Evolutionary conservation across 2,329 filamentous ascomycete species (phyloP), one percentile per base, ranked within the genome.

Genomic region (Penicillium frequentans): DNA sequence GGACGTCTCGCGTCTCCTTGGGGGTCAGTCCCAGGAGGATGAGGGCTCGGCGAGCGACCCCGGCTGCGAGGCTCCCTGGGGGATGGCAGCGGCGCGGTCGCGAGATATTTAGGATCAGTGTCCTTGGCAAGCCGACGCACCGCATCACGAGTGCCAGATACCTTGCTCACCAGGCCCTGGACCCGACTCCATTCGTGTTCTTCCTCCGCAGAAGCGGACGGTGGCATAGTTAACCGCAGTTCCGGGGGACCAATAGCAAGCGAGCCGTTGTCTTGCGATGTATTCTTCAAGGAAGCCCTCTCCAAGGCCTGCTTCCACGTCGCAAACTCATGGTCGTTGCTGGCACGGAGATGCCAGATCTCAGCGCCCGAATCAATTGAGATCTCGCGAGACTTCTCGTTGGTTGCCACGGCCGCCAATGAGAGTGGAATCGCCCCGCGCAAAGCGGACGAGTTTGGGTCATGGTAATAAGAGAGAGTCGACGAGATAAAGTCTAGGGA

Each of bases 321-420:
- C 47, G 85, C 83, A 70, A 97, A 99, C 60, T 98, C 93, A 62
- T 89, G 89, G 49, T 86, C 84, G 65, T 90, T 96, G 49, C 84
- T 85, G 3, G 95, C 91, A 67, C 88, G 88, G 29, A 99, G 80
- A 77, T 98, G 95, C 95, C 95, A 99, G 26, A 99, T 87, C 74
- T 99, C 95, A 2, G 95, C 93, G 1, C 95, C 95, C 0, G 95
- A 98, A 72, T 99, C 95, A 56, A 99, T 95, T 43, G 90, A 96
- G 52, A 99, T 96, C 73, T 98, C 93, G 62, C 92, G 85, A 37
- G 90, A 86, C 68, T 90, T 86, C 72, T 95, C 91, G 70, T 96
- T 93, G 8, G 91, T 91, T 3, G 93, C 90, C 57, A 99, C 90
- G 5, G 91, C 95, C 16, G 95, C 95, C 51, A 99, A 79, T 26